These are phyloP conservation scores for Ustilago hordei DNA, from an alignment of 1,284 basidiomycete genomes.

Conservation along the genomic window DNA sequence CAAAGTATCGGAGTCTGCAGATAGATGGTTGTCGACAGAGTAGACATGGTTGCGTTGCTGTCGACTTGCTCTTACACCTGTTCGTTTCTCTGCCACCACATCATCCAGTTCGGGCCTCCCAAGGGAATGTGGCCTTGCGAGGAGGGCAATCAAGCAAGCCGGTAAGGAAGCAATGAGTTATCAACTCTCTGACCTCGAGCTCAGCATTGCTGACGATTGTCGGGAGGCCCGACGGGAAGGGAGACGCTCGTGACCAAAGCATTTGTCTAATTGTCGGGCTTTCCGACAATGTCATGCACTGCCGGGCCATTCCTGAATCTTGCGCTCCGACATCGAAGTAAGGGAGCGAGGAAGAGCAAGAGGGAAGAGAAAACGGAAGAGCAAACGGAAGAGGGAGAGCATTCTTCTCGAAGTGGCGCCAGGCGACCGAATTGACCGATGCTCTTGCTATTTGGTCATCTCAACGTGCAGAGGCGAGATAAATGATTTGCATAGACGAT, in stretches of 20 bases:
- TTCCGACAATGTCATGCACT: not conserved
- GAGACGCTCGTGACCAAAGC: not conserved
- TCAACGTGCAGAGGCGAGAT: slow-evolving; percentile 7
- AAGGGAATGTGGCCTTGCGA: not conserved
- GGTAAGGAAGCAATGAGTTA: slow-evolving; percentile 1
- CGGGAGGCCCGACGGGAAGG: not conserved
- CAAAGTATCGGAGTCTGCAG: not conserved
- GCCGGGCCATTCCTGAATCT: not conserved
- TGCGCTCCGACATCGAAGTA: not conserved
- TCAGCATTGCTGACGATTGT: not conserved
- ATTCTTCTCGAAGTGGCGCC: slow-evolving; percentile 8
- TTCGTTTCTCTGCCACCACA: not conserved
- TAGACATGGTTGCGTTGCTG: not conserved
- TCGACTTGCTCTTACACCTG: not conserved
- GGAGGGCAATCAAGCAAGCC: not conserved
- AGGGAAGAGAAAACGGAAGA: not conserved
- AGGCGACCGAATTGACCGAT: slow-evolving; percentile 15
- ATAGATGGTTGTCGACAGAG: not conserved
- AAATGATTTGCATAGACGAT: slow-evolving; percentile 18
- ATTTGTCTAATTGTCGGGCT: not conserved
- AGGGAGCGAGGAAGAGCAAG: not conserved
- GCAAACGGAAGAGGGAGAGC: not conserved
- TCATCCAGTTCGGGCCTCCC: not conserved
- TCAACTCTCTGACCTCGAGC: not conserved
- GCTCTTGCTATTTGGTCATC: not conserved